These are phyloP conservation scores for Aspergillus hancockii DNA, from an alignment of 495 filamentous ascomycete genomes.

Conservation along the genomic window DNA sequence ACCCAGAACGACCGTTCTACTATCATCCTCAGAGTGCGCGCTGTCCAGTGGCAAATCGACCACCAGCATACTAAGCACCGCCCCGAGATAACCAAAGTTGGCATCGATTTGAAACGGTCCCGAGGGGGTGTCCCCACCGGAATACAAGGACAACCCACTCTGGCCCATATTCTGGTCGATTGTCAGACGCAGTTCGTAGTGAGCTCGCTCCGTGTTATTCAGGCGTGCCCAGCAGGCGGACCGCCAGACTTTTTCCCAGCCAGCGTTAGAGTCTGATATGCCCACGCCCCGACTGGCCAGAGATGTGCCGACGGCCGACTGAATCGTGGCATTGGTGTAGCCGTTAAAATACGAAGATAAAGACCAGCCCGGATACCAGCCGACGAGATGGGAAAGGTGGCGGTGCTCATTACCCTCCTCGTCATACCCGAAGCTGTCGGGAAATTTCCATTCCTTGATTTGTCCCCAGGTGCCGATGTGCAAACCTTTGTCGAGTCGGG, in stretches of 20 bases:
- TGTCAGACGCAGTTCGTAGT: constrained; percentile 42
- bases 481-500: constrained; percentile 44
- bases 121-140: constrained; percentile 12
- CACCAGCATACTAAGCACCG: constrained; percentile 48
- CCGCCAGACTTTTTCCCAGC: constrained; percentile 59
- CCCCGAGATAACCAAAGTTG: constrained; percentile 52
- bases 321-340: constrained; percentile 13
- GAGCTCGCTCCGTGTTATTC: constrained; percentile 46
- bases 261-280: constrained; percentile 47
- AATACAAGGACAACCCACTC: constrained; percentile 51
- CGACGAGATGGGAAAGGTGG: constrained; percentile 53
- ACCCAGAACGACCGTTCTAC: constrained; percentile 36
- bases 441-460: constrained; percentile 54
- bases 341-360: constrained; percentile 12
- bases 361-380: constrained; percentile 54
- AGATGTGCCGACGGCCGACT: constrained; percentile 39
- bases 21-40: constrained; percentile 4
- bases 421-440: constrained; percentile 31
- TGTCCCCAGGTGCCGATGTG: constrained; percentile 49
- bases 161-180: constrained; percentile 47
- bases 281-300: constrained; percentile 42
- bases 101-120: constrained; percentile 57
- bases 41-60: constrained; percentile 35
- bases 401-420: constrained; percentile 47
- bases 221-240: constrained; percentile 52